Conservation (phyloP, 176 grass and related monocot species). For the Phoenix roebelenii region DNA sequence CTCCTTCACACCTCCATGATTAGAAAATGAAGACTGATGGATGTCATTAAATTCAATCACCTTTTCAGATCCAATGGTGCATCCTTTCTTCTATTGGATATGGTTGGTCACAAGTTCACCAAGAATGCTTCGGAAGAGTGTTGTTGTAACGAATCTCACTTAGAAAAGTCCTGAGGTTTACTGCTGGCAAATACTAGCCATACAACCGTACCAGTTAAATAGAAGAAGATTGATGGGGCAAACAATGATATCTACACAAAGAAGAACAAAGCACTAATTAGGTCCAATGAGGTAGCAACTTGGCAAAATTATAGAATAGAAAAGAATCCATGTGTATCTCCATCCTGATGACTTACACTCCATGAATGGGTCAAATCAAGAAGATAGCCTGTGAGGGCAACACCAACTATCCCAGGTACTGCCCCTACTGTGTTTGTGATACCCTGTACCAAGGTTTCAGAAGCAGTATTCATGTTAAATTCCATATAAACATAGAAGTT, state of each 20-base stretch:
- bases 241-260: conserved; percentile 78
- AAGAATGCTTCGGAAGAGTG: neutral
- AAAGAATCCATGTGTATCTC: neutral
- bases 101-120: too few species aligned
- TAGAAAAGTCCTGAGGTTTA: conserved; percentile 60
- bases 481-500: too few species aligned
- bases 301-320: too few species aligned
- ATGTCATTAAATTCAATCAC: too few species aligned
- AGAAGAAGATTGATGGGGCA: conserved; percentile 90
- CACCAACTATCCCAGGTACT: conserved; percentile 74
- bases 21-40: too few species aligned
- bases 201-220: conserved; percentile 73
- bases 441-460: conserved; percentile 29
- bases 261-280: neutral
- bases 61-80: too few species aligned
- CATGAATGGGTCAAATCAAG: conserved; percentile 91
- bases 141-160: conserved; percentile 10
- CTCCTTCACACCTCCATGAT: too few species aligned
- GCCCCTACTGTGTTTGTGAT: conserved; percentile 93
- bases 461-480: too few species aligned
- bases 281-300: neutral
- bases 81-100: too few species aligned
- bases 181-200: conserved; percentile 88
- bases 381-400: conserved; percentile 78
- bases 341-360: conserved; percentile 53